Evolutionary conservation across 108 stramenopile species (phyloP), one percentile per base, ranked within the genome.

Genomic region (Stephanodiscus triporus): DNA sequence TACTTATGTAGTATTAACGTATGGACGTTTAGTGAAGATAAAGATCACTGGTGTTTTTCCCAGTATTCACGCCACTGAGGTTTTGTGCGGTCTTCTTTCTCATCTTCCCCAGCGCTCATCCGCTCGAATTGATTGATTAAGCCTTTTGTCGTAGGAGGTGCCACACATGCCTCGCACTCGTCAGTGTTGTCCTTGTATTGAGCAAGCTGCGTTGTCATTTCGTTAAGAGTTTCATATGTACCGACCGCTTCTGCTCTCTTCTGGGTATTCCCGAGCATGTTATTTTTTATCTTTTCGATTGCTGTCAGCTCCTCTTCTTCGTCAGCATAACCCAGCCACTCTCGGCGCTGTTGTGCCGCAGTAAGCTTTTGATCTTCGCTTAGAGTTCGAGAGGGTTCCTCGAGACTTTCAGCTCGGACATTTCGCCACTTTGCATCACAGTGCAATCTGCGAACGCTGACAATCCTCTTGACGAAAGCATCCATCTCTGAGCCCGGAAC

Each of bases 351-450:
- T 45, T 70, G 70, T 13, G 84, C 85, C 43, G 78, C 62, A 40
- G 66, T 73, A 40, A 71, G 62, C n/a, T 70, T 72, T 42, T 75
- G 70, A 24, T 78, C 75, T 48, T 58, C 78, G 7, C 79, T 49
- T 51, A 66, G 22, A 57, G 38, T 48, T 42, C 77, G 47, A 23
- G 59, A 65, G 45, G 78, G 71, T 59, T 72, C 78, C 63, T 73
- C 66, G 9, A 92, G 77, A 66, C 94, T 95, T 72, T 91, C 94
- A 16, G 89, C 82, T 13, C 91, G 86, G 42, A 91, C 88, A 5
- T 85, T 82, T 51, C 87, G 83, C 94, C 94, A 95, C 19, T 79
- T 76, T 1, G 89, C 86, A 65, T 85, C 72, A 65, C 90, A 92
- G 63, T 95, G 94, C 64, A 92, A 64, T 47, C 68, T 69, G 20